A percentile compares a stretch with the other conserved stretches of the same genome.
Conservation (phyloP, 176 grass and related monocot species). For the Oryza rufipogon region DNA sequence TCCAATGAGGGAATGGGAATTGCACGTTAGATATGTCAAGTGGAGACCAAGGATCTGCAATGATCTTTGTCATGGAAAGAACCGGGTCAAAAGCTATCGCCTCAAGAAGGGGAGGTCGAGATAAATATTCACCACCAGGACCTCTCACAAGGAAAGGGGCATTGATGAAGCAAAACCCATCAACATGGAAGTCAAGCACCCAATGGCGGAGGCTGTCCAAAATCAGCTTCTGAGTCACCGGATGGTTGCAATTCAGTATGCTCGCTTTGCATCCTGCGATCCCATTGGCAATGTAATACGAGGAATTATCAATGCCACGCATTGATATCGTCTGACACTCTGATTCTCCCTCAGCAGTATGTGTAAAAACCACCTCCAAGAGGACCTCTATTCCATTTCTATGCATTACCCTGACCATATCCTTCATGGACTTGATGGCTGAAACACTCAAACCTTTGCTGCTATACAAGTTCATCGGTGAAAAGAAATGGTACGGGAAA, state of each 20-base stretch:
- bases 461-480: constrained; percentile 55
- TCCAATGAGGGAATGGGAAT: constrained; percentile 92
- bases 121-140: constrained; percentile 55
- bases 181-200: constrained; percentile 90
- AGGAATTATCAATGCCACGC: constrained; percentile 74
- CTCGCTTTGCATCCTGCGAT: constrained; percentile 38
- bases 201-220: constrained; percentile 95
- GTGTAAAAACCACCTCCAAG: constrained; percentile 77
- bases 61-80: constrained; percentile 87
- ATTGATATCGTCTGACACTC: constrained; percentile 64
- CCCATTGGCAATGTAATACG: constrained; percentile 62
- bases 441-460: constrained; percentile 42
- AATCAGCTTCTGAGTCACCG: constrained; percentile 75
- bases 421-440: constrained; percentile 73
- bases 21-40: constrained; percentile 62
- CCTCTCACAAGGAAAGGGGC: constrained; percentile 70
- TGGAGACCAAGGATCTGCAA: constrained; percentile 88
- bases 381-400: constrained; percentile 80
- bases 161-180: constrained; percentile 95
- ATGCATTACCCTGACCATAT: constrained; percentile 88
- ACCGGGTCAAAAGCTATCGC: constrained; percentile 89
- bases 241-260: constrained; percentile 71
- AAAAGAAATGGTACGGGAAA: constrained; percentile 91
- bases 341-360: constrained; percentile 69
- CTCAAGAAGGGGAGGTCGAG: constrained; percentile 74